Evolutionary conservation across 768 basidiomycete species (phyloP), one percentile per base, ranked within the genome.

Genomic region (Dioszegia crocea): DNA sequence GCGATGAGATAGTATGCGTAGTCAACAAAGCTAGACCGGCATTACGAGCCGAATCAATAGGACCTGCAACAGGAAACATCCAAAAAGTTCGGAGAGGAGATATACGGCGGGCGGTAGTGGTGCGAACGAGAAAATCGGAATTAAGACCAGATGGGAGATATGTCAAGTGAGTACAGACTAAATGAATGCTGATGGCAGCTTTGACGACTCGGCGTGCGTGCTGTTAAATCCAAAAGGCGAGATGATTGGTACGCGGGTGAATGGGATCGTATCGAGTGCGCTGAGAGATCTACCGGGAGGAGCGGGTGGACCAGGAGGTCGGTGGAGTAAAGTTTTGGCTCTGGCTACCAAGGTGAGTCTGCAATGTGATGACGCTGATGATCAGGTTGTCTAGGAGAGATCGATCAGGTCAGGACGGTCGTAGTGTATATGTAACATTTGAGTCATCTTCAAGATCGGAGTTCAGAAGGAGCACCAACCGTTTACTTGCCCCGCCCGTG

Each of bases 181-280:
- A 23, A 3, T 45, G 41, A 3, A 19, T 27, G 44, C 58, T 60
- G 59, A 43, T 12, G 11, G 30, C 50, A 76, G 75, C 44, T 98
- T 97, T 78, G 94, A 97, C 78, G 94, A 97, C 82, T 97, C 97
- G 70, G 94, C 94, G 0, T 91, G 86, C 9, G 91, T 97, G 4
- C 79, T 98, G 33, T 77, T 98, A 57, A 97, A 98, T 78, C 90
- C 90, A 81, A 98, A 98, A 80, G 84, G 86, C 57, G 75, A 76
- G 51, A 90, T 97, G 88, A 74, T 98, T 59, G 93, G 92, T 19
- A 96, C 92, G 49, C 85, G 94, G 70, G 91, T 98, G 55, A 88
- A 88, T 67, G 92, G 93, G 0, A 86, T 93, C 43, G 93, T 98
- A 44, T 91, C 88, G 60, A 88, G 88, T 0, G 93, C 96, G 67